Percentiles rank a stretch among this genome's conserved stretches.
Evolutionary conservation across 352 stramenopile species (phyloP).

Genomic region (Phytophthora pluvialis): DNA sequence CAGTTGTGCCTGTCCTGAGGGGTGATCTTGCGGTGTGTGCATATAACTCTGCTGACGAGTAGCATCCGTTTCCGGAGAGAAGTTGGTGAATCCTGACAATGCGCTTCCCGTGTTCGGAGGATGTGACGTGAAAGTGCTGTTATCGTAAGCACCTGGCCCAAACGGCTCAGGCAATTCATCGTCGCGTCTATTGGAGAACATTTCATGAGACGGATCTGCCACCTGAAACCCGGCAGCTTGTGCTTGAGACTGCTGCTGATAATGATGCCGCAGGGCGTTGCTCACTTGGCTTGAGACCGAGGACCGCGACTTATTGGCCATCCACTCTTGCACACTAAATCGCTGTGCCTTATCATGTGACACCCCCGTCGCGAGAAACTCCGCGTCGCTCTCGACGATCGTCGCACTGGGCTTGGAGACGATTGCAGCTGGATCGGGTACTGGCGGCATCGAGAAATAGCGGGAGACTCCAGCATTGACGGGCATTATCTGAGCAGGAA

Average conservation of each 20-base stretch:
- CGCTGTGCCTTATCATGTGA: conserved; percentile 70
- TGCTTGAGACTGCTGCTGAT: conserved; percentile 28
- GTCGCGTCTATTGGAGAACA: conserved; percentile 4
- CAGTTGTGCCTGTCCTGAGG: conserved; percentile 7
- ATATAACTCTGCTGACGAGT: conserved; percentile 31
- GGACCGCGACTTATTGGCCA: conserved; percentile 60
- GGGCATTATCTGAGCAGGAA: conserved; percentile 6
- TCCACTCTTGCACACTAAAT: conserved; percentile 81
- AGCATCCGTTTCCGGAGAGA: neutral
- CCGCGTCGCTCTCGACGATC: conserved; percentile 52
- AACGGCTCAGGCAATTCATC: conserved; percentile 15
- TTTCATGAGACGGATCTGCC: conserved; percentile 1
- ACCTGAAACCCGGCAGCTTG: conserved; percentile 7
- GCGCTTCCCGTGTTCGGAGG: neutral
- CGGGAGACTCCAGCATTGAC: conserved; percentile 1
- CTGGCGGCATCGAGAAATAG: conserved; percentile 17
- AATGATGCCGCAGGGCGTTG: conserved; percentile 25
- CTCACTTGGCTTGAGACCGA: conserved; percentile 39
- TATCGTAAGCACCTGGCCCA: conserved; percentile 6
- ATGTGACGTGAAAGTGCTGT: conserved; percentile 2
- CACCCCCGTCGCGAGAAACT: conserved; percentile 61
- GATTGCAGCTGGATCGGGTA: conserved; percentile 9
- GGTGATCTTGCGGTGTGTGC: conserved; percentile 33
- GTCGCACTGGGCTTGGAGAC: conserved; percentile 23
- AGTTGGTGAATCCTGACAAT: conserved; percentile 1